These are phyloP conservation scores for Musa itinerans DNA, from an alignment of 176 grass and related monocot species.

Conservation along the genomic window DNA sequence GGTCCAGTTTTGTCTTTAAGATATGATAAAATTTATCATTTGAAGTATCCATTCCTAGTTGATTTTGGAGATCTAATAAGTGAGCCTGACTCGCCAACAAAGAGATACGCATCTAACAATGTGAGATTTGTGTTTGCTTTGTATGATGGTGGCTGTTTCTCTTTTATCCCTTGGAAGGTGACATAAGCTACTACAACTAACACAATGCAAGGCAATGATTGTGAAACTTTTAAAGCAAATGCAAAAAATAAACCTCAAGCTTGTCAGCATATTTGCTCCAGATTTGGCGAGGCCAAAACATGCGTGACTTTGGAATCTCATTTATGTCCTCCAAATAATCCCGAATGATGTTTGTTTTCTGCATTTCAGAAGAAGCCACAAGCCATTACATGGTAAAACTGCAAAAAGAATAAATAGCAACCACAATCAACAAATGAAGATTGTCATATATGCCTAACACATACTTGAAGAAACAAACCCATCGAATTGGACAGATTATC, in stretches of 20 bases:
- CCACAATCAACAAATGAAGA: not conserved
- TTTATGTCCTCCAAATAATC: constrained; percentile 99
- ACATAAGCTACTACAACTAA: too few relatives aligned
- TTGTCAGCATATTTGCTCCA: constrained; percentile 93
- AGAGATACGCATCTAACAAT: not conserved
- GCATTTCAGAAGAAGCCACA: constrained; percentile 23
- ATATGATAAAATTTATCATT: not conserved
- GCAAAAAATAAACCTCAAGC: constrained; percentile 56
- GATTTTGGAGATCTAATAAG: not conserved
- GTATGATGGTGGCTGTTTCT: too few relatives aligned
- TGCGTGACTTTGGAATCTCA: constrained; percentile 84
- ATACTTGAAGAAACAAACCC: constrained; percentile 95
- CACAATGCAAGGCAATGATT: too few relatives aligned
- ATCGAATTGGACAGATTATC: constrained; percentile 83
- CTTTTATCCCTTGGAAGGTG: too few relatives aligned
- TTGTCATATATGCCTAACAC: not conserved
- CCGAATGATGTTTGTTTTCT: constrained; percentile 99
- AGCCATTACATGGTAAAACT: not conserved
- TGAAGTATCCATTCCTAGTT: not conserved
- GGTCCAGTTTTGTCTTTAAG: not conserved
- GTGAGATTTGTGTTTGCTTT: too few relatives aligned
- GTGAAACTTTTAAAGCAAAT: not conserved
- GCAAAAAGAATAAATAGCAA: constrained; percentile 1
- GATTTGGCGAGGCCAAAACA: constrained; percentile 97
- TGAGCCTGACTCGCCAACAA: not conserved